A percentile compares a stretch with the other conserved stretches of the same genome.
Conservation (phyloP, 163 green algal species). For the Chlorella variabilis region DNA sequence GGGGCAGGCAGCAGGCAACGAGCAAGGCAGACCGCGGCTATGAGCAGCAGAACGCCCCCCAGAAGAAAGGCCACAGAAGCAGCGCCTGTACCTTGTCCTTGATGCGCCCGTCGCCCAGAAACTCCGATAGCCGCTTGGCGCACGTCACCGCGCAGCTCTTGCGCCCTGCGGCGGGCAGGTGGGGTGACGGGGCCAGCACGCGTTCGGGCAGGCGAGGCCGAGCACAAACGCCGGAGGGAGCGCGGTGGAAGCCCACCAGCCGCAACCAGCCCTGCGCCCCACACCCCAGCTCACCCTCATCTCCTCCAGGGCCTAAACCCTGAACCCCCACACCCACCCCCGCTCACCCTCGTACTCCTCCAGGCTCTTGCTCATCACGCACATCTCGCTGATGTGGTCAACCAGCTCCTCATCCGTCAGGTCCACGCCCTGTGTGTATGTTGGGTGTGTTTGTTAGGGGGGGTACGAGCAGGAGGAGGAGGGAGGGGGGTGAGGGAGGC, state of each 20-base stretch:
- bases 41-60: no score
- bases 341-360: conserved; percentile 92
- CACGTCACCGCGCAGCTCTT: conserved; percentile 95
- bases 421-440: conserved; percentile 56
- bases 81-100: conserved; percentile 84
- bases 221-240: no score
- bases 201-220: no score
- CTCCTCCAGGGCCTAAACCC: no score
- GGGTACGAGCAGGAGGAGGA: neutral
- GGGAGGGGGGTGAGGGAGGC: neutral
- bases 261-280: no score
- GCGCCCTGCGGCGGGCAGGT: conserved; percentile 61
- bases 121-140: conserved; percentile 87
- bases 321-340: no score
- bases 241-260: no score
- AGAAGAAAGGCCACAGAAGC: no score
- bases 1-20: no score
- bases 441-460: neutral
- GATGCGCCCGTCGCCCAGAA: conserved; percentile 94
- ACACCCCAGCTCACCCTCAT: neutral
- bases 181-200: neutral
- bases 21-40: no score
- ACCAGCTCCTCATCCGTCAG: conserved; percentile 91
- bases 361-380: conserved; percentile 95
- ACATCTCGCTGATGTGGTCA: conserved; percentile 92